Evolutionary conservation across 805 yeast genomes (phyloP).

Genomic region (Candida manassasensis): DNA sequence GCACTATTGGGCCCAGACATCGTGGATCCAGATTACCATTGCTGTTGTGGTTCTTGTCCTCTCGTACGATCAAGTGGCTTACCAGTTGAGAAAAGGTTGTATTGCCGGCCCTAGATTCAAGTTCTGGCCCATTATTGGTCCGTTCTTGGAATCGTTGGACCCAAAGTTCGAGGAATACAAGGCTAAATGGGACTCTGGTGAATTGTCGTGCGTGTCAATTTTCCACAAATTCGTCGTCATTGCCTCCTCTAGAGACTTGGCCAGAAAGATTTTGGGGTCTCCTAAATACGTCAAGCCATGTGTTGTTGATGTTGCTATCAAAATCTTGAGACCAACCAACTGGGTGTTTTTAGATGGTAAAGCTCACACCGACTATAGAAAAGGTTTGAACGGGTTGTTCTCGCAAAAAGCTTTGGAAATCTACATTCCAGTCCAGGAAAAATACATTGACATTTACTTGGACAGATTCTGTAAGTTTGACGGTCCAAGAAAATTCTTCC

Average conservation of each 20-base stretch:
- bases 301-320: slow-evolving; percentile 94
- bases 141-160: slow-evolving; percentile 88
- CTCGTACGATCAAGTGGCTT: slow-evolving; percentile 71
- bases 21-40: slow-evolving; percentile 52
- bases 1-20: slow-evolving; percentile 20
- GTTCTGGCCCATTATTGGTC: slow-evolving; percentile 94
- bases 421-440: slow-evolving; percentile 82
- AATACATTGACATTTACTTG: slow-evolving; percentile 77
- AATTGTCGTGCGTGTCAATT: slow-evolving; percentile 91
- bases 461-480: slow-evolving; percentile 59
- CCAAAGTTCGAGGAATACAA: slow-evolving; percentile 93
- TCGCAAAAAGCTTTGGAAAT: slow-evolving; percentile 76
- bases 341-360: slow-evolving; percentile 98
- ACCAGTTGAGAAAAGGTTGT: slow-evolving; percentile 74
- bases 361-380: slow-evolving; percentile 90
- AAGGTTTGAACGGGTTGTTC: slow-evolving; percentile 83
- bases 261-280: slow-evolving; percentile 80
- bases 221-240: slow-evolving; percentile 97
- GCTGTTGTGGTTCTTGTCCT: slow-evolving; percentile 46
- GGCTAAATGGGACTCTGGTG: slow-evolving; percentile 94
- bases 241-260: slow-evolving; percentile 81
- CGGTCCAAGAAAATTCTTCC: slow-evolving; percentile 77
- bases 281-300: slow-evolving; percentile 93
- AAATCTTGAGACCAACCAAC: slow-evolving; percentile 89
- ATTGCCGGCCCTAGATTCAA: slow-evolving; percentile 89